phyloP scores from a whole-genome alignment of 148 eudicot genomes.

The Suaeda aralocaspica region DNA sequence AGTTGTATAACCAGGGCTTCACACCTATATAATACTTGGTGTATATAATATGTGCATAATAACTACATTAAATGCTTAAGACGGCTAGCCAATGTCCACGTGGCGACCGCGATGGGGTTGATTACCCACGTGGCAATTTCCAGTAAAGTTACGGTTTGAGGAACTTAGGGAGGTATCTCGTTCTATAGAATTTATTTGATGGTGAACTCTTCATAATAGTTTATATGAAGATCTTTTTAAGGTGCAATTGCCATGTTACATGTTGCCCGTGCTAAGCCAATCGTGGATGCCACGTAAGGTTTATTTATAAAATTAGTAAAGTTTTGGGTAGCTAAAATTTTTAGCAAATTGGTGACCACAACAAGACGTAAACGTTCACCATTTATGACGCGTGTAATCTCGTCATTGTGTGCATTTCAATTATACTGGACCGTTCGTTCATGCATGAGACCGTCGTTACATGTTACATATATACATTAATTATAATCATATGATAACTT shows the following conservation, averaged over 20 bases:
- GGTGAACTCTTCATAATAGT: background rate
- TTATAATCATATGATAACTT: too few species aligned
- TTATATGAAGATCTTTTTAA: background rate
- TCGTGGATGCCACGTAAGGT: slow-evolving; percentile 6
- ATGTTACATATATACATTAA: too few species aligned
- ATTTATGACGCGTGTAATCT: background rate
- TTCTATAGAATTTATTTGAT: background rate
- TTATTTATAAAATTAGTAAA: background rate
- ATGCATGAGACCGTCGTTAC: too few species aligned
- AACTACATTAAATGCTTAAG: slow-evolving; percentile 4
- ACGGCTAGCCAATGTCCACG: slow-evolving; percentile 11
- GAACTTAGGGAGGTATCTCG: background rate
- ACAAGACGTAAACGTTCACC: background rate
- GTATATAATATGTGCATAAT: background rate
- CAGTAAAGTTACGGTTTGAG: background rate
- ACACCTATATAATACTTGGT: background rate
- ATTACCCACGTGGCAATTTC: slow-evolving; percentile 21
- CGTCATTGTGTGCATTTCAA: background rate
- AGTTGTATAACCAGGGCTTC: background rate
- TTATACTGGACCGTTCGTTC: too few species aligned
- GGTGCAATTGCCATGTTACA: background rate
- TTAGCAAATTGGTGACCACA: slow-evolving; percentile 16
- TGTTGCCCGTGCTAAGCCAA: slow-evolving; percentile 12
- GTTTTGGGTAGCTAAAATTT: background rate
- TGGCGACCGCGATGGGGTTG: slow-evolving; percentile 6